These are phyloP conservation scores for Vitis vinifera DNA, from an alignment of 164 flowering plant species.

Conservation along the genomic window ASM3070453v1 NC_081811.1:26829501-26830000, in stretches of 20 bases:
- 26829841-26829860: not conserved
- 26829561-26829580: no score
- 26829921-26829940: conserved; percentile 11
- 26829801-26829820: conserved; percentile 1
- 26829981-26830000: conserved; percentile 22
- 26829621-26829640: not conserved
- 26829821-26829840: not conserved
- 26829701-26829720: no score
- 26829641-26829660: not conserved
- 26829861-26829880: not conserved
- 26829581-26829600: not conserved
- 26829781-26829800: conserved; percentile 6
- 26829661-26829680: no score
- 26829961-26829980: conserved; percentile 24
- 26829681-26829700: no score
- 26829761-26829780: not conserved
- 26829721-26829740: not conserved
- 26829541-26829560: no score
- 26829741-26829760: conserved; percentile 17
- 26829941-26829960: conserved; percentile 23
- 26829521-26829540: no score
- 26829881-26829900: not conserved
- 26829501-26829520: no score
- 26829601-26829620: not conserved
- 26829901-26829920: not conserved